Base-by-base conservation (phyloP, 192 early-diverging fungal species). In the Paraglomus occultum region DNA sequence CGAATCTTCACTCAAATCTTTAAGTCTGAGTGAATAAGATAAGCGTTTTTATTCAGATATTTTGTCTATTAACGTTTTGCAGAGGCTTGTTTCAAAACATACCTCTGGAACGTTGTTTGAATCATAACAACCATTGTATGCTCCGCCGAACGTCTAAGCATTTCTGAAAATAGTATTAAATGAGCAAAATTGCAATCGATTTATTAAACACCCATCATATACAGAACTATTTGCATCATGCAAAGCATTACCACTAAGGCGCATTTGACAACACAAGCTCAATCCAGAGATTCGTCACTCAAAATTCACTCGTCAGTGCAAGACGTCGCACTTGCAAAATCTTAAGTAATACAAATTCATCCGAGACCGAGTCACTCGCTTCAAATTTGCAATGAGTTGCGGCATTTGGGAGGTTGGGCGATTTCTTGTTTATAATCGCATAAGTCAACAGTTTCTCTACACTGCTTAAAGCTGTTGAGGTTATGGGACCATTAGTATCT, bases 301-400 rank as follows among this genome's bases (percentile, higher is more conserved):
- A 99, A 74, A 4, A 79, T 64, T 85, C 73, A 72, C 92, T 94
- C 60, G 82, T 85, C 47, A 94, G 79, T 6, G 92, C 84, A 51
- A 88, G 84, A 52, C 90, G 80, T 23, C 96, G 76, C 9, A 99
- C 83, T 23, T 89, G 85, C 23, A 99, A 83, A 59, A 99, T 96
- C 71, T 89, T 88, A 53, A 92, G 79, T 42, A 99, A 83, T 1
- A 99, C 97, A 4, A 94, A 87, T 79, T 99, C 97, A 72, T 99
- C 96, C 0, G 94, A 92, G 0, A 92, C 90, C 5, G 92, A 86
- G 72, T 97, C 95, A 1, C 93, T 93, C 1, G 94, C 91, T 73
- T 96, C 95, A 77, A 99, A 98, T 74, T 95, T 93, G 78, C 95
- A 97, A 72, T 94, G 92, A 1, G 96, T 92, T 11, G 93, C 95